Base-by-base conservation (phyloP, 2,329 filamentous ascomycete species). In the Fusarium poae region DNA sequence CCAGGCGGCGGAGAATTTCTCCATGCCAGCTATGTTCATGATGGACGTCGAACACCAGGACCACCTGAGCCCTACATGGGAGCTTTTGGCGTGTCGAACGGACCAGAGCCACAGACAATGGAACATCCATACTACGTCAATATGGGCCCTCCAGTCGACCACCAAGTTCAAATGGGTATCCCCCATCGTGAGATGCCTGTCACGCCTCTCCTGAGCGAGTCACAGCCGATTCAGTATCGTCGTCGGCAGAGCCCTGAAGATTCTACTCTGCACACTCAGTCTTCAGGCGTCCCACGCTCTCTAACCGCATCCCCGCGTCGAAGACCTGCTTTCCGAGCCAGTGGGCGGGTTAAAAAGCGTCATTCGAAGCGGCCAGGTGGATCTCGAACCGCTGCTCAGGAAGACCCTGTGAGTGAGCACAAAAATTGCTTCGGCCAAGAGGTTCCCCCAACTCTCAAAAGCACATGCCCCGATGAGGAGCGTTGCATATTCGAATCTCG, bases 401-500 rank as follows among this genome's bases (percentile, higher is more conserved):
- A 67, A 42, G 66, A 77, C 23, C 73, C 77, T 34, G 50, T 70
- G 7, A 72, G 75, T 11, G 77, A 80, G 29, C 75, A 77, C 66
- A 75, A 74, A 52, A 81, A 81, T 65, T 80, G 77, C 63, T 67
- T 74, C 37, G 73, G 76, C 9, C 52, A 79, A 50, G 73, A 79
- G 66, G 67, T 78, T 48, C 73, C 79, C 2, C 79, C 81, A 23
- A 76, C 71, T 3, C 78, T 87, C 43, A 83, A 82, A 56, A 75
- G 77, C 23, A 79, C 79, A 20, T 83, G 84, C 27, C 82, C 83
- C 2, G 79, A 82, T 3, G 82, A 86, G 34, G 82, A 85, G 62
- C 79, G 79, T 23, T 84, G 77, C 52, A 80, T 88, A 32, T 83
- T 87, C 49, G 77, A 84, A 27, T 79, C 84, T n/a, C 79, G 85